Base-by-base conservation (phyloP, 169 alveolate species). In the Fabrea salina region DNA sequence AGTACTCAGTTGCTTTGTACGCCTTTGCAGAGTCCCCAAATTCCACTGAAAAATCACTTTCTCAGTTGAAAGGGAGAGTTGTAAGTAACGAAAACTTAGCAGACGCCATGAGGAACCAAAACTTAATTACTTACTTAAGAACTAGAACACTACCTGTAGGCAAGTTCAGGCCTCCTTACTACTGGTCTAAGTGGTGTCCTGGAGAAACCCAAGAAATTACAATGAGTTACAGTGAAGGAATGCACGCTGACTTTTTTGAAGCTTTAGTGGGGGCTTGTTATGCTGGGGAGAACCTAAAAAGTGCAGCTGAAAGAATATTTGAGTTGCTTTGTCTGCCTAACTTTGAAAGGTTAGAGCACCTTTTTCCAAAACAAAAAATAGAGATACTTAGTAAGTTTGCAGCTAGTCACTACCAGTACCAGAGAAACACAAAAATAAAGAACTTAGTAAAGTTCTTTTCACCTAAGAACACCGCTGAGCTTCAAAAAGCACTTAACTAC, bases 181-280 rank as follows among this genome's bases (percentile, higher is more conserved):
- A 61, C 49, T 16, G 11, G 0, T 27, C 74, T 0, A 61, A 61
- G 39, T 16, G 13, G 8, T n/a, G 7, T 30, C 51, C 41, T 2
- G 7, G 32, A 33, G 74, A 61, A 61, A n/a, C 51, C 50, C 39
- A 35, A 1, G 27, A 33, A 2, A 37, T 61, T 3, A 51, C 32
- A 51, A 47, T 35, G 11, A 61, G 39, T 16, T 13, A 33, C 0
- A n/a, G 41, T 1, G 74, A 61, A 7, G 39, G 25, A 8, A 61
- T 61, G 74, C 41, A 33, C 11, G 74, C 74, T 1, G 74, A 61
- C 50, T 61, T 61, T 4, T 25, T 61, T 37, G 74, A 61, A 61
- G 74, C 74, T 16, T 35, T 61, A 33, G 39, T 61, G 16, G 74
- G 74, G 1, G 74, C 74, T 16, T 61, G 32, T 61, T 61, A 61